Evolutionary conservation across 768 basidiomycete genomes (phyloP).

Genomic region (Arthromyces matolae): DNA sequence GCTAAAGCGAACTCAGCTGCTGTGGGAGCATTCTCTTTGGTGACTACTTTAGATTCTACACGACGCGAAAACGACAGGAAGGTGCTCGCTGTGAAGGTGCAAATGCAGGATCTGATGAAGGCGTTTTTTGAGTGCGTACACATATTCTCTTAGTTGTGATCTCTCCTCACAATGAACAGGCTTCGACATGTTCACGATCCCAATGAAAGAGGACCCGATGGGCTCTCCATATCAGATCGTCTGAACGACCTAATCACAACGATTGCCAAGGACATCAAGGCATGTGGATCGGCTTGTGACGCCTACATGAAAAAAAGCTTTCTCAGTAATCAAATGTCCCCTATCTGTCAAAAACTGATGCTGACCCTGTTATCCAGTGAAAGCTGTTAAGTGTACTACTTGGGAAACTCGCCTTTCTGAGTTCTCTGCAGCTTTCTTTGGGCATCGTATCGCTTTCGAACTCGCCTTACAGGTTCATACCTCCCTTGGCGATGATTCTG

Average conservation of each 20-base stretch:
- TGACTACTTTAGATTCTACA: slow-evolving; percentile 44
- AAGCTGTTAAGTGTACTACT: slow-evolving; percentile 29
- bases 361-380: slow-evolving; percentile 21
- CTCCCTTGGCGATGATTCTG: slow-evolving; percentile 31
- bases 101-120: slow-evolving; percentile 50
- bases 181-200: slow-evolving; percentile 27
- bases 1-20: no score
- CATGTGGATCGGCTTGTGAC: slow-evolving; percentile 43
- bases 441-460: slow-evolving; percentile 32
- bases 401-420: slow-evolving; percentile 38
- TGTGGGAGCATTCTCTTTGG: slow-evolving; percentile 47
- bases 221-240: slow-evolving; percentile 26
- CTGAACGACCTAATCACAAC: slow-evolving; percentile 24
- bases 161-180: slow-evolving; percentile 12
- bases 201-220: slow-evolving; percentile 27
- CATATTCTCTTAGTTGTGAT: background rate
- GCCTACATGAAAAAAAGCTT: slow-evolving; percentile 42
- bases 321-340: slow-evolving; percentile 30
- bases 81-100: slow-evolving; percentile 39
- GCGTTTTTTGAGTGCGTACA: slow-evolving; percentile 40
- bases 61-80: slow-evolving; percentile 52
- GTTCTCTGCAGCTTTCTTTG: slow-evolving; percentile 29
- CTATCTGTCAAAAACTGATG: background rate
- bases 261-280: slow-evolving; percentile 39
- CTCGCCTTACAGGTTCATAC: slow-evolving; percentile 36